phyloP scores from a whole-genome alignment of 768 basidiomycete species.

The Astraeus odoratus region DNA sequence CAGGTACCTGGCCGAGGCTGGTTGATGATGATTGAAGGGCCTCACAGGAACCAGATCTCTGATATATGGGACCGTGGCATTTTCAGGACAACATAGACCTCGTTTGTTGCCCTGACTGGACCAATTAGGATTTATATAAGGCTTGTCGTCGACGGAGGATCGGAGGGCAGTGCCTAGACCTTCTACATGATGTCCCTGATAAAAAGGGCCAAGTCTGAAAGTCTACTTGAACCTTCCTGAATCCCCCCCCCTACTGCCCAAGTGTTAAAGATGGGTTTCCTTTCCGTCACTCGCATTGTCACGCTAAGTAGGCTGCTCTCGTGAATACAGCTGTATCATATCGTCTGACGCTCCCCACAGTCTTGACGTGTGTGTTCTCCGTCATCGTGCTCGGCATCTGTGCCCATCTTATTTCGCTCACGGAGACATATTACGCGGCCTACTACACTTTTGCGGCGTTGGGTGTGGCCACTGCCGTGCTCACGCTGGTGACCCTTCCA shows the following conservation, averaged over 20 bases:
- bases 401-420: slow-evolving; percentile 21
- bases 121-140: no score
- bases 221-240: not conserved
- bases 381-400: slow-evolving; percentile 26
- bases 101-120: no score
- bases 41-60: no score
- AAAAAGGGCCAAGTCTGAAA: not conserved
- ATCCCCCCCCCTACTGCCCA: not conserved
- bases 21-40: no score
- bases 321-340: slow-evolving; percentile 2
- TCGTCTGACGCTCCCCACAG: slow-evolving; percentile 6
- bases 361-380: slow-evolving; percentile 16
- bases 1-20: no score
- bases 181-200: no score
- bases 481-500: slow-evolving; percentile 25
- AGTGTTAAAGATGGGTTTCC: slow-evolving; percentile 3
- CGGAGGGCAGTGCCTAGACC: not conserved
- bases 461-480: slow-evolving; percentile 19
- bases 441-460: slow-evolving; percentile 22
- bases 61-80: no score
- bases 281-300: slow-evolving; percentile 10
- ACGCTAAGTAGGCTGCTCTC: slow-evolving; percentile 16
- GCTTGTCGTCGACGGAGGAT: no score
- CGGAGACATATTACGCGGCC: not conserved
- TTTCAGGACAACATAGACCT: no score